Base-by-base conservation (phyloP, 176 grass and related monocot species). In the Avena insularis region DNA sequence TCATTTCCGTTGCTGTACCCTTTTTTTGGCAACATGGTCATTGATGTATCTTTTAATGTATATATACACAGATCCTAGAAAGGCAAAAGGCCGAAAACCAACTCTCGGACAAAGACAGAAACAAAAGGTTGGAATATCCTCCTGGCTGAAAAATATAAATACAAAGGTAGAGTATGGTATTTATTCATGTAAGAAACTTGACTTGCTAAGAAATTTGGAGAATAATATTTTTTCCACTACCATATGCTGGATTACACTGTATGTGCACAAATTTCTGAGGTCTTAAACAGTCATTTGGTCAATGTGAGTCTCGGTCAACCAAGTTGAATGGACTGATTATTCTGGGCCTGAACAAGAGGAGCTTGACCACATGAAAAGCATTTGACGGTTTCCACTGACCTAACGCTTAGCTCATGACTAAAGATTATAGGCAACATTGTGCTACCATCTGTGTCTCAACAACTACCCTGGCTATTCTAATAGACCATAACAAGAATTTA, bases 361-460 rank as follows among this genome's bases (percentile, higher is more conserved):
- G 53, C 61, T 68, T 51, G 16, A 20, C 27, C 17, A 68, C 46
- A 82, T 51, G 62, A 14, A 35, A 66, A 68, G 4, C 8, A 36
- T 67, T 67, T 66, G 45, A 66, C 31, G 60, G 45, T 50, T 81
- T 81, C 31, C 5, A 49, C 21, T 66, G 60, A 33, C 79, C 61
- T 67, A 51, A 81, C 6, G 45, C 9, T 66, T 67, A 81, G 47
- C 17, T 51, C 60, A 51, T 51, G 57, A 67, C 45, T 81, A 51
- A 46, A 20, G 1, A 81, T 21, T 51, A 50, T 50, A 81, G 9
- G 45, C 38, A 11, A 27, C 62, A 82, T 13, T 53, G 6, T 51
- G 62, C 62, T 82, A 82, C 16, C 25, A 82, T 82, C 63, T 82
- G 17, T 50, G 15, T 53, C 62, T 82, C 29, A 82, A 53, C 25